These are phyloP conservation scores for Phytophthora kernoviae DNA, from an alignment of 352 stramenopile species.

Conservation along the genomic window DNA sequence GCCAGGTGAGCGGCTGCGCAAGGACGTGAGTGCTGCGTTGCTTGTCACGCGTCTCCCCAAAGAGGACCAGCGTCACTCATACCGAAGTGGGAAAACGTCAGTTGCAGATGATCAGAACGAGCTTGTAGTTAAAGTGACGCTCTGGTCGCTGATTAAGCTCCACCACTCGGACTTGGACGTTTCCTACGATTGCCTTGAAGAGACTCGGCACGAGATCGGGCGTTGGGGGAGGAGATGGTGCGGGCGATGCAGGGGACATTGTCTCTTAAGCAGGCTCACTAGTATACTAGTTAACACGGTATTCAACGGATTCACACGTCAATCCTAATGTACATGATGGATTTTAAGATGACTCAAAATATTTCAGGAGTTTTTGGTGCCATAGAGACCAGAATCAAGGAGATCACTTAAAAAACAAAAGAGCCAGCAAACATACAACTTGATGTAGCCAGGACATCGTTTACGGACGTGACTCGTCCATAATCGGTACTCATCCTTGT, in stretches of 20 bases:
- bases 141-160: constrained; percentile 41
- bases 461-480: too few relatives aligned
- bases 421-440: too few relatives aligned
- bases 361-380: too few relatives aligned
- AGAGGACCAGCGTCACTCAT: constrained; percentile 17
- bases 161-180: constrained; percentile 37
- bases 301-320: too few relatives aligned
- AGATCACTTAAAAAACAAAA: too few relatives aligned
- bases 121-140: constrained; percentile 36
- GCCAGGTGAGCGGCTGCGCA: constrained; percentile 25
- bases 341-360: not conserved
- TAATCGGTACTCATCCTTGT: too few relatives aligned
- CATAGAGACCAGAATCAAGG: too few relatives aligned
- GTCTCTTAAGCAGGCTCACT: constrained; percentile 25
- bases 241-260: constrained; percentile 33
- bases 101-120: constrained; percentile 13
- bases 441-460: too few relatives aligned
- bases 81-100: constrained; percentile 1
- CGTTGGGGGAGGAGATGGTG: constrained; percentile 42
- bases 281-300: too few relatives aligned
- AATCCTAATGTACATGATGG: not conserved
- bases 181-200: constrained; percentile 29
- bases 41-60: constrained; percentile 29
- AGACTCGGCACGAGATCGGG: constrained; percentile 37
- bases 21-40: constrained; percentile 35